These are phyloP conservation scores for Backusella westeae DNA, from an alignment of 192 early-diverging fungal genomes.

Conservation along the genomic window DNA sequence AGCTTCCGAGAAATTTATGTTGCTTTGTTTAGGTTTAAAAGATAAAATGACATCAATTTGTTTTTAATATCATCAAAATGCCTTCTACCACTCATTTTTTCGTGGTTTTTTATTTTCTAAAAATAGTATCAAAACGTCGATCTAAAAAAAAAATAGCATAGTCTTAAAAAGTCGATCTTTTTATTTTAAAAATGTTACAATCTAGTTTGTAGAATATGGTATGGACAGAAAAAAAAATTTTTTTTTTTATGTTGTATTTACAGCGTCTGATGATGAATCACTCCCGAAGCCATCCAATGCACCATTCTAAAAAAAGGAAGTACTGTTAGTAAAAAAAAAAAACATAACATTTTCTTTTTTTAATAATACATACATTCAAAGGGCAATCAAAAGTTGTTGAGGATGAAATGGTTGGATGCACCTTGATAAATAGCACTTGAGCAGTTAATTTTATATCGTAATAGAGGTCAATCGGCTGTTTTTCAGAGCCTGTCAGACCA, in stretches of 20 bases:
- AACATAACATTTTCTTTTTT: not conserved
- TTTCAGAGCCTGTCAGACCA: slow-evolving; percentile 32
- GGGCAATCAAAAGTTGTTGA: slow-evolving; percentile 39
- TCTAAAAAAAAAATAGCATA: not conserved
- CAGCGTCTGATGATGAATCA: not conserved
- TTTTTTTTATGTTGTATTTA: not conserved
- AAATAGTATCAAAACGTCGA: not conserved
- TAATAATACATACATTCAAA: slow-evolving; percentile 19
- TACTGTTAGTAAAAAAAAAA: not conserved
- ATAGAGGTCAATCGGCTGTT: slow-evolving; percentile 37
- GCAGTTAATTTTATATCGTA: slow-evolving; percentile 44
- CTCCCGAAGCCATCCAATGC: not conserved
- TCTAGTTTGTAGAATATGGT: not conserved
- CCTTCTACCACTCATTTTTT: too few species aligned
- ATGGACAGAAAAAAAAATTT: not conserved
- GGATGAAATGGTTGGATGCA: slow-evolving; percentile 39
- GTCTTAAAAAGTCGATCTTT: not conserved
- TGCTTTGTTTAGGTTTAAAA: too few species aligned
- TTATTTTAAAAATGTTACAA: not conserved
- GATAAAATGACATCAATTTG: too few species aligned
- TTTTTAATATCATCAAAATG: too few species aligned
- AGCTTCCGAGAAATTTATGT: too few species aligned
- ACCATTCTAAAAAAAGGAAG: not conserved
- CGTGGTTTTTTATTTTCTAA: not conserved
- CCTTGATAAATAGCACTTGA: slow-evolving; percentile 38